Base-by-base conservation (phyloP, 768 basidiomycete species). In the Mycena amicta region DNA sequence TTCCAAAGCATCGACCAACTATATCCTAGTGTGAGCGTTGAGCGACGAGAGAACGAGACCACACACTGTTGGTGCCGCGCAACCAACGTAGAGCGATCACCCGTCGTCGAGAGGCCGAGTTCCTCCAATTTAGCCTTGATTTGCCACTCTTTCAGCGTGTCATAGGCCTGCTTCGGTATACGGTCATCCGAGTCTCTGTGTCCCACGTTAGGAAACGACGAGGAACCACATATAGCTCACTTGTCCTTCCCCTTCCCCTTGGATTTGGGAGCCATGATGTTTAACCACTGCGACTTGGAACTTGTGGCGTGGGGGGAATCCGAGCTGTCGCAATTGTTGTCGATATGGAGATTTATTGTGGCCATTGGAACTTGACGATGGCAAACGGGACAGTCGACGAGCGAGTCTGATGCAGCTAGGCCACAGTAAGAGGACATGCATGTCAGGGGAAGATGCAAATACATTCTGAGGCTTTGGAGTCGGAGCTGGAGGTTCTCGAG, bases 1-100 rank as follows among this genome's bases (percentile, higher is more conserved):
- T 91, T 91, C 63, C 80, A 86, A 40, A 87, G 67, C 72, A 84
- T 84, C 0, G 88, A 79, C 87, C 88, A 91, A 61, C 89, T 90
- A 47, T 28, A 45, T 8, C 53, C 46, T 25, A 61, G 4, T 47
- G 28, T 22, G 50, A 27, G 25, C 50, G 57, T 39, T 33, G 18
- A 22, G 54, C 27, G 11, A 31, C n/a, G 46, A 28, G 23, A 39
- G 20, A 22, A 23, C 52, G 39, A 51, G 4, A 45, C 37, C 0
- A 66, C 73, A 5, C 66, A 87, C 88, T 79, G 78, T 68, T 82
- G 77, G 70, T 90, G 88, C 51, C 89, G 80, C 53, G 78, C 76
- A 59, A 83, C 77, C 68, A 83, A 77, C 28, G 70, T 67, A 20
- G 73, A 68, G 41, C 83, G 78, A 61, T 85, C 84, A 4, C 89